A percentile compares a stretch with the other conserved stretches of the same genome.
phyloP scores from a whole-genome alignment of 345 rosid genomes.

The Hevea brasiliensis region DNA sequence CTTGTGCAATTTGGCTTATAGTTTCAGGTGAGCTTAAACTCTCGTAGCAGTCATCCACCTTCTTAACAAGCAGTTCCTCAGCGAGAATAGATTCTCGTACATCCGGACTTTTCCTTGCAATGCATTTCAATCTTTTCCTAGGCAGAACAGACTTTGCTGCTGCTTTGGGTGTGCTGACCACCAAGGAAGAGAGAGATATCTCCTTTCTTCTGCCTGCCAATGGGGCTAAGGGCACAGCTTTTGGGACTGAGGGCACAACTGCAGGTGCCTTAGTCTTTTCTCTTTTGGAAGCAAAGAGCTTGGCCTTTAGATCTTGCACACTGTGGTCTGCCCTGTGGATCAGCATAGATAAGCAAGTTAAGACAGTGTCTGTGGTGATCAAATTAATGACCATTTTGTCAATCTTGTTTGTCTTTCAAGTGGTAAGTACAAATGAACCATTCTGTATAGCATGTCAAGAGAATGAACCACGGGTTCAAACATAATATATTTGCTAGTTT shows the following conservation, averaged over 20 bases:
- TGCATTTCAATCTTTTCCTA: constrained; percentile 30
- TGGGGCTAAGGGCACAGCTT: background rate
- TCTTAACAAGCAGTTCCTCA: constrained; percentile 17
- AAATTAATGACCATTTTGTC: constrained; percentile 5
- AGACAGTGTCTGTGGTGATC: background rate
- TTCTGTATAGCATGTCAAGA: no score
- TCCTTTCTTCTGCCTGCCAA: constrained; percentile 37
- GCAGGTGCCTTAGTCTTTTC: constrained; percentile 12
- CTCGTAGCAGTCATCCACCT: constrained; percentile 16
- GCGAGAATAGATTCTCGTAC: constrained; percentile 7
- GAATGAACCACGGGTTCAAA: no score
- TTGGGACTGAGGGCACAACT: constrained; percentile 1
- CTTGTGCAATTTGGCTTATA: constrained; percentile 20
- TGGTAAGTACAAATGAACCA: no score
- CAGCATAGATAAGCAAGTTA: constrained; percentile 6
- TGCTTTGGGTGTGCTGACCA: constrained; percentile 24
- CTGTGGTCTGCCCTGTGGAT: constrained; percentile 45
- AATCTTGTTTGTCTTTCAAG: background rate
- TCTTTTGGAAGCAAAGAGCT: constrained; percentile 35
- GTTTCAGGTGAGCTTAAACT: constrained; percentile 24
- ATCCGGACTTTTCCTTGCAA: constrained; percentile 16
- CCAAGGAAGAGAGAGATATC: constrained; percentile 38
- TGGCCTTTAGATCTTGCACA: constrained; percentile 39
- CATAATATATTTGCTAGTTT: no score
- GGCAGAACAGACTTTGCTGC: constrained; percentile 14